These are phyloP conservation scores for Talaromyces sp. DNA, from an alignment of 2,329 filamentous ascomycete species.

Conservation along the genomic window DNA sequence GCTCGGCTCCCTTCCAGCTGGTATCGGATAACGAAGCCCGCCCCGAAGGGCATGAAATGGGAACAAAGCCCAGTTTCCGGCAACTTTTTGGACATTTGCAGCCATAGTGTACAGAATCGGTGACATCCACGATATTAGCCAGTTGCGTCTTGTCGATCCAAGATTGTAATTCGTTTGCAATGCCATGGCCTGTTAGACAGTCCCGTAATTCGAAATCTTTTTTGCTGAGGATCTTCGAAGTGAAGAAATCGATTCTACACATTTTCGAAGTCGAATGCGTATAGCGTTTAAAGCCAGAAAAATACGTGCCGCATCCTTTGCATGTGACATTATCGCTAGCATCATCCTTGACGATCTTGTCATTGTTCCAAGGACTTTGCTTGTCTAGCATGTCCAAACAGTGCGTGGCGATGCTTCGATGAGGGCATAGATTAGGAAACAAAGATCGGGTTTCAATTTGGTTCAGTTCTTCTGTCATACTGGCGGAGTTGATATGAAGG, in stretches of 20 bases:
- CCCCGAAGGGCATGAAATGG: neutral
- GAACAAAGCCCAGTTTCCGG: neutral
- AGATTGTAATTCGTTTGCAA: neutral
- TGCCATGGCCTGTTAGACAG: neutral
- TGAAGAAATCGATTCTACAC: neutral
- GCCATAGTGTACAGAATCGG: neutral
- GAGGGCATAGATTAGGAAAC: slow-evolving; percentile 13
- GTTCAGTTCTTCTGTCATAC: neutral
- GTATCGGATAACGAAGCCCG: neutral
- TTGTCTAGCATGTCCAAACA: slow-evolving; percentile 9
- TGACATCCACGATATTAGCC: slow-evolving; percentile 3
- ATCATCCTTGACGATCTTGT: neutral
- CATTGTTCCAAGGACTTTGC: neutral
- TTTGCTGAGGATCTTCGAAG: neutral
- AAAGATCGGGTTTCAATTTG: neutral
- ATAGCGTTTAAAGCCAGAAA: neutral
- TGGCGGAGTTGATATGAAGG: neutral
- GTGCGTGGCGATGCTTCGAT: slow-evolving; percentile 1
- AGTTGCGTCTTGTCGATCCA: slow-evolving; percentile 5
- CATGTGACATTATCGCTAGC: neutral
- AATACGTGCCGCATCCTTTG: neutral
- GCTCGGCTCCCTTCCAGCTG: neutral
- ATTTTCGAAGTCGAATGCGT: neutral
- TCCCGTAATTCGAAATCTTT: neutral
- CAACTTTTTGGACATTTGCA: slow-evolving; percentile 1